These are phyloP conservation scores for Camelina sativa DNA, from an alignment of 345 rosid genomes.

Conservation along the genomic window DNA sequence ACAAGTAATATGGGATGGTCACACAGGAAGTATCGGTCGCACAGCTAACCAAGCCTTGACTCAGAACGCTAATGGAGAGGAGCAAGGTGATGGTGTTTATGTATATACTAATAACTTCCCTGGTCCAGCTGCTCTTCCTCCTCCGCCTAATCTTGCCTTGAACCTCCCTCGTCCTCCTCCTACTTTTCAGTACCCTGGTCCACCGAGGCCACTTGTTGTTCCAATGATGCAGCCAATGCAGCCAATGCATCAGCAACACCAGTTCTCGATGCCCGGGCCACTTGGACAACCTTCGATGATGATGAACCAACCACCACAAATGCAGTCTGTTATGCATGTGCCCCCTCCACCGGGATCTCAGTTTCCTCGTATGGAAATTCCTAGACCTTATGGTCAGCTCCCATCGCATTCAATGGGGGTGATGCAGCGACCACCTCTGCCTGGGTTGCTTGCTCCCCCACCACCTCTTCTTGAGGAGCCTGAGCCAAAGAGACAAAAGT, in stretches of 20 bases:
- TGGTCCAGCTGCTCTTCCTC: constrained; percentile 2
- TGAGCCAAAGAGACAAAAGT: background rate
- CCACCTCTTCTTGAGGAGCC: constrained; percentile 90
- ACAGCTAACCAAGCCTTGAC: background rate
- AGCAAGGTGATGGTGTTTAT: background rate
- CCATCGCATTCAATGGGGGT: background rate
- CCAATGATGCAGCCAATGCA: background rate
- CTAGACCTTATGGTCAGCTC: background rate
- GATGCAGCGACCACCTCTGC: background rate
- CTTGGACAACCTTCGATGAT: background rate
- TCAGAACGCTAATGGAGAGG: background rate
- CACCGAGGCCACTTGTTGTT: background rate
- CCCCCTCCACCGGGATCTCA: background rate
- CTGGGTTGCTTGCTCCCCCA: constrained; percentile 21
- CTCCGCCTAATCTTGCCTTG: background rate
- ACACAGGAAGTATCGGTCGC: background rate
- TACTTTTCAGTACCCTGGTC: background rate
- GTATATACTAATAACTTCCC: background rate
- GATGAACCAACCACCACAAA: background rate
- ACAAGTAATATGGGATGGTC: background rate
- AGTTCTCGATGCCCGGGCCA: background rate
- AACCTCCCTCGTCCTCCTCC: background rate
- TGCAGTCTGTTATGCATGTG: background rate
- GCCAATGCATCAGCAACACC: background rate
- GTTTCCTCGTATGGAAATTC: background rate